Percentiles rank a stretch among this genome's conserved stretches.
phyloP scores from a whole-genome alignment of 208 protist genomes.

The Porcisia hertigi region DNA sequence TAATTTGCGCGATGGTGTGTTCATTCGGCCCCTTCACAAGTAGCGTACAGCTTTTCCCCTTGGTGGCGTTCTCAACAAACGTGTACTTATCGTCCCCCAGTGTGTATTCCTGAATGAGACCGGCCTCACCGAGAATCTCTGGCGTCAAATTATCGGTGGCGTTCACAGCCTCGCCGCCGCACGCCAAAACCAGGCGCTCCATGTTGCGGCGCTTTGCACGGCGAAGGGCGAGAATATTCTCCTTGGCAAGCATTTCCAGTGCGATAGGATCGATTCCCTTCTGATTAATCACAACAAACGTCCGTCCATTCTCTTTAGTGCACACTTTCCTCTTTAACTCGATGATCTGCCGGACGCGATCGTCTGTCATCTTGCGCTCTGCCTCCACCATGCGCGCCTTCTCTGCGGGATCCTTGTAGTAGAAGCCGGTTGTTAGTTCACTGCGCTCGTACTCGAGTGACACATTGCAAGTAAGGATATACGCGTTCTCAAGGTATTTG shows the following conservation, averaged over 20 bases:
- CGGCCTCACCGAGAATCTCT: conserved; percentile 96
- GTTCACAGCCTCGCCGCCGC: conserved; percentile 98
- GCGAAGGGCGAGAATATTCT: conserved; percentile 98
- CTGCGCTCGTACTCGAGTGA: conserved; percentile 99
- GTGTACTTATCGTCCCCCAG: conserved; percentile 99
- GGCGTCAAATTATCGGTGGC: conserved; percentile 96
- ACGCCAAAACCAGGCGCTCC: conserved; percentile 97
- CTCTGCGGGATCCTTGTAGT: conserved; percentile 97
- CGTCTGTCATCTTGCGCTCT: conserved; percentile 97
- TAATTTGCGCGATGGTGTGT: conserved; percentile 99
- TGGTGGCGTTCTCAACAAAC: conserved; percentile 98
- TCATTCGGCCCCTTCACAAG: conserved; percentile 99
- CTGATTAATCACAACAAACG: conserved; percentile 99
- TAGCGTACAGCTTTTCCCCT: conserved; percentile 98
- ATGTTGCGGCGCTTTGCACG: conserved; percentile 99
- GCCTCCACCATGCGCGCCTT: conserved; percentile 97
- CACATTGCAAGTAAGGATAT: conserved; percentile 99
- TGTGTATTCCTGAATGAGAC: conserved; percentile 97
- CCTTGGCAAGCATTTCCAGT: conserved; percentile 99
- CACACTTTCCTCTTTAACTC: conserved; percentile 98
- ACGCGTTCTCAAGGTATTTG: conserved; percentile 96
- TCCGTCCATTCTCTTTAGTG: conserved; percentile 92
- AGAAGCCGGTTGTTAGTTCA: conserved; percentile 98
- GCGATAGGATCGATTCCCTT: conserved; percentile 99
- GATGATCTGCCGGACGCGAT: conserved; percentile 97